Percentiles rank a stretch among this genome's conserved stretches.
Evolutionary conservation across 768 basidiomycete genomes (phyloP).

Genomic region (Boletus insuetus): DNA sequence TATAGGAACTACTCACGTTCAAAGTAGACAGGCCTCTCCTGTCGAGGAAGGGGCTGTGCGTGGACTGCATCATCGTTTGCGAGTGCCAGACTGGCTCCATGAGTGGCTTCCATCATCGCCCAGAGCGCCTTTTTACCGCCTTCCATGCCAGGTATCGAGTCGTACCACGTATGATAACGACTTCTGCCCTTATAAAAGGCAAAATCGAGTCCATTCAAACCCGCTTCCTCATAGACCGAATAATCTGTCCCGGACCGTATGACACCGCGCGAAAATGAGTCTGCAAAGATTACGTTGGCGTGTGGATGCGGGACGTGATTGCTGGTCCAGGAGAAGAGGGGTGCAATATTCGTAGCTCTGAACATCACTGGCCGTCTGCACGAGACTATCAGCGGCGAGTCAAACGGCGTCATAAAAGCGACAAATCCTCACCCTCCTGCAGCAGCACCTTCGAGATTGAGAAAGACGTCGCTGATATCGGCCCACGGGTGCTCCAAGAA

Average conservation of each 20-base stretch:
- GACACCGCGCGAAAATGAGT: conserved; percentile 63
- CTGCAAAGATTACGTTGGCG: conserved; percentile 65
- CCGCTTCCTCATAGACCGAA: conserved; percentile 55
- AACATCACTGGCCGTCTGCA: conserved; percentile 72
- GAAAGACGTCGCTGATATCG: conserved; percentile 58
- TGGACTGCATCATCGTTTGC: conserved; percentile 42
- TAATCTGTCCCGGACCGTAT: conserved; percentile 75
- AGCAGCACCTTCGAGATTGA: conserved; percentile 82
- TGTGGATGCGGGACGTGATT: conserved; percentile 61
- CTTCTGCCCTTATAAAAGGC: conserved; percentile 77
- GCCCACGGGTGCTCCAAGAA: conserved; percentile 78
- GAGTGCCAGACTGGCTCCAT: conserved; percentile 53
- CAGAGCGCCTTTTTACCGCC: conserved; percentile 61
- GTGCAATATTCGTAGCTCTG: conserved; percentile 59
- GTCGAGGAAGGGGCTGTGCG: conserved; percentile 20
- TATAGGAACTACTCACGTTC: conserved; percentile 53
- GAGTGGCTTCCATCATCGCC: conserved; percentile 73
- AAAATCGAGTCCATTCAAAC: conserved; percentile 70
- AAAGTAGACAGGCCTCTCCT: conserved; percentile 56
- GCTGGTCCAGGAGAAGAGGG: conserved; percentile 50
- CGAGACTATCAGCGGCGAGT: neutral
- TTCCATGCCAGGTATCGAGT: conserved; percentile 57
- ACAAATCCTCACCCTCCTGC: conserved; percentile 59
- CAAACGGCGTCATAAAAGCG: neutral
- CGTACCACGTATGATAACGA: conserved; percentile 74